A percentile compares a stretch with the other conserved stretches of the same genome.
These are phyloP conservation scores for Colletotrichum destructivum DNA, from an alignment of 2,329 filamentous ascomycete species.

Conservation along the genomic window DNA sequence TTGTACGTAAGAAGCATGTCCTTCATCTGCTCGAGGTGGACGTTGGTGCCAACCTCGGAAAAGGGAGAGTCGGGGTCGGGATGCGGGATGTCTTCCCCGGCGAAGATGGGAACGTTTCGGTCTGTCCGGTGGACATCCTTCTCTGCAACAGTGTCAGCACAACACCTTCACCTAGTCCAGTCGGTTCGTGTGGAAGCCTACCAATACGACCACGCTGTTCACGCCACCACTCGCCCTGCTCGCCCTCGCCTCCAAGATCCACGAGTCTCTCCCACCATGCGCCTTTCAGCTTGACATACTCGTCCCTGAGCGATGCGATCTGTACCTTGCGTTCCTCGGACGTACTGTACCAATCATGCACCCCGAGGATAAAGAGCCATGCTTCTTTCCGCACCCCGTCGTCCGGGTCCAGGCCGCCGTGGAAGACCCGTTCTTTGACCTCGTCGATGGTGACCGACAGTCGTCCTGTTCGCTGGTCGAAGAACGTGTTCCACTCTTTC, in stretches of 20 bases:
- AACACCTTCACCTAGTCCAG: constrained; percentile 43
- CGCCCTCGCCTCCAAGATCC: constrained; percentile 83
- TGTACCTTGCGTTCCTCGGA: constrained; percentile 86
- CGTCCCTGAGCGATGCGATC: constrained; percentile 88
- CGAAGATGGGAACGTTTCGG: constrained; percentile 93
- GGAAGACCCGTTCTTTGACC: constrained; percentile 97
- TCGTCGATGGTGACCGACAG: constrained; percentile 88
- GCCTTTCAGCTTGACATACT: constrained; percentile 94
- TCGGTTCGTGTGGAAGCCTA: constrained; percentile 62
- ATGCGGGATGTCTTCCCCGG: constrained; percentile 95
- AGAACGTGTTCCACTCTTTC: constrained; percentile 92
- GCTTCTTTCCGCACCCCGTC: constrained; percentile 96
- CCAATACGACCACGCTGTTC: constrained; percentile 95
- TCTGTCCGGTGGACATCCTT: constrained; percentile 99
- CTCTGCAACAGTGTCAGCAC: constrained; percentile 69
- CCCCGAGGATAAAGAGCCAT: constrained; percentile 93
- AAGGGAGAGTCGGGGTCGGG: constrained; percentile 97
- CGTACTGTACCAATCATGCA: constrained; percentile 94
- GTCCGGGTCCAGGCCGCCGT: constrained; percentile 89
- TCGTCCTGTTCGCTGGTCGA: constrained; percentile 81
- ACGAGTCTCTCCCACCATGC: constrained; percentile 96
- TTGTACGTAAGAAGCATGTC: constrained; percentile 99
- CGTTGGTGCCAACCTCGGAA: constrained; percentile 92
- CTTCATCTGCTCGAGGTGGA: constrained; percentile 98
- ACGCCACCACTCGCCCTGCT: constrained; percentile 95